A percentile compares a stretch with the other conserved stretches of the same genome.
These are phyloP conservation scores for Curvularia sp. DNA, from an alignment of 2,329 filamentous ascomycete genomes.

Conservation along the genomic window DNA sequence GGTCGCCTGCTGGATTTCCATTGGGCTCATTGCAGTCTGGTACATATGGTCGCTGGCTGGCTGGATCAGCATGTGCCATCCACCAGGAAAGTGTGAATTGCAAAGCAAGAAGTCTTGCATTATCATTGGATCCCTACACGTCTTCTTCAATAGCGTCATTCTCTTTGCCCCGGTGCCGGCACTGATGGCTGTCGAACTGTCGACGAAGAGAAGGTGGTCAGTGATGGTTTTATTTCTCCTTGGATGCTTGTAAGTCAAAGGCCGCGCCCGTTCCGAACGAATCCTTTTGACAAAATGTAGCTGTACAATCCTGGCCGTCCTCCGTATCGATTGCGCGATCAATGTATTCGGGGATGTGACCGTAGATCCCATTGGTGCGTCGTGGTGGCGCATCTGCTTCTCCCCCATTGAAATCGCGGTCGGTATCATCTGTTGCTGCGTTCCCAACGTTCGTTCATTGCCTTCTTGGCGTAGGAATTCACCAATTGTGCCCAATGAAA, in stretches of 20 bases:
- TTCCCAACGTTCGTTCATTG: conserved; percentile 24
- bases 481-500: conserved; percentile 14
- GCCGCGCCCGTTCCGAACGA: too few species aligned
- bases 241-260: conserved; percentile 26
- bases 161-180: conserved; percentile 24
- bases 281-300: conserved; percentile 17
- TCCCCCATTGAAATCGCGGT: conserved; percentile 32
- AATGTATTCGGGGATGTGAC: conserved; percentile 25
- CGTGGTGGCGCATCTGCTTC: conserved; percentile 31
- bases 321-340: conserved; percentile 31
- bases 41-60: conserved; percentile 25
- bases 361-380: conserved; percentile 25
- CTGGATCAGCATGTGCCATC: conserved; percentile 30
- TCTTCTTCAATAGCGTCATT: conserved; percentile 26
- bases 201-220: conserved; percentile 22
- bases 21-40: conserved; percentile 22
- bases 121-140: conserved; percentile 29
- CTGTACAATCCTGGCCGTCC: conserved; percentile 26
- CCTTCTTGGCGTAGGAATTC: conserved; percentile 20
- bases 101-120: conserved; percentile 27
- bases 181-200: conserved; percentile 20
- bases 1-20: conserved; percentile 19
- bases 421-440: conserved; percentile 29
- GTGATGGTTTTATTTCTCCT: conserved; percentile 21
- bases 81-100: conserved; percentile 24